Conservation (phyloP, 2,329 filamentous ascomycete genomes). For the Colletotrichum chlorophyti region DNA sequence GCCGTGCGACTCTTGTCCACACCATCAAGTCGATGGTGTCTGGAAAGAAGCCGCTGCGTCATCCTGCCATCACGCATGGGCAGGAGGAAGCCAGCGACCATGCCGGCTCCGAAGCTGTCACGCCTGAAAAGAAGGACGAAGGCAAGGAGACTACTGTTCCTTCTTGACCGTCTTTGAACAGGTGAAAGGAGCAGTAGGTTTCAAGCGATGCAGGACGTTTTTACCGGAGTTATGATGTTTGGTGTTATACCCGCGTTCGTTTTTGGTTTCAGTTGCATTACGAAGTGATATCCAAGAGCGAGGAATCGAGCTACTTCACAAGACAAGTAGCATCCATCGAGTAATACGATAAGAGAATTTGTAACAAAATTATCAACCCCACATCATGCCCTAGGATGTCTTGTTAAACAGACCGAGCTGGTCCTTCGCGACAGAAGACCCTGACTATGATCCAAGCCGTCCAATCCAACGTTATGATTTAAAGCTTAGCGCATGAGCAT, state of each 20-base stretch:
- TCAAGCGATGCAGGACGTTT: too few species aligned
- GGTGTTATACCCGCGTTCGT: conserved; percentile 6
- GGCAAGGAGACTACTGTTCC: conserved; percentile 11
- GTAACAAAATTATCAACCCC: too few species aligned
- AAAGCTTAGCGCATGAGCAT: too few species aligned
- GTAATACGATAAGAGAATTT: too few species aligned
- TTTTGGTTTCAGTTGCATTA: background rate
- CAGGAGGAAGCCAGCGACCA: conserved; percentile 27
- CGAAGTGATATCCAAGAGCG: background rate
- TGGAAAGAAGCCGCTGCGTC: conserved; percentile 41
- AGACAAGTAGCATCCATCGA: too few species aligned
- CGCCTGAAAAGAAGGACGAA: conserved; percentile 22
- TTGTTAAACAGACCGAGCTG: too few species aligned
- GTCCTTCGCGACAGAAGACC: too few species aligned
- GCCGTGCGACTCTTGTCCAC: conserved; percentile 68
- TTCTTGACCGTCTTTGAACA: background rate
- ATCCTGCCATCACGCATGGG: conserved; percentile 21
- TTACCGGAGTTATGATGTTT: background rate
- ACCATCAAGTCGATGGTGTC: conserved; percentile 67
- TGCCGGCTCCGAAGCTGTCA: conserved; percentile 9
- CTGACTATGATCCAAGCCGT: too few species aligned
- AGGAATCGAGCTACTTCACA: background rate
- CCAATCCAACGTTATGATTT: too few species aligned
- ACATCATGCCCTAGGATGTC: too few species aligned
- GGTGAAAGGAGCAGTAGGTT: background rate